These are phyloP conservation scores for Pleurotus tuber-regium DNA, from an alignment of 768 basidiomycete genomes.

Conservation along the genomic window DNA sequence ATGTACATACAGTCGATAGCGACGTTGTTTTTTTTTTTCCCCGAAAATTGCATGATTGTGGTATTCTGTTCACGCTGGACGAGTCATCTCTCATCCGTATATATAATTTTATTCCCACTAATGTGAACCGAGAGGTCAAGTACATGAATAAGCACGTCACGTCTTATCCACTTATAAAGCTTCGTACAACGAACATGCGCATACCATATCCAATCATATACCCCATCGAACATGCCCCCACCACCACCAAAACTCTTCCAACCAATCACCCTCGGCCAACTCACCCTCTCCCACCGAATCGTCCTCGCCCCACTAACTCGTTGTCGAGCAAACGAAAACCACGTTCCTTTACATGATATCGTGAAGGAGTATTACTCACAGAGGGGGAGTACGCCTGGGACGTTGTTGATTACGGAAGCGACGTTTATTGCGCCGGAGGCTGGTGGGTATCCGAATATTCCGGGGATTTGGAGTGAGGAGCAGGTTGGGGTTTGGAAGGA, in stretches of 20 bases:
- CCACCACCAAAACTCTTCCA: conserved; percentile 37
- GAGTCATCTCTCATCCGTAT: too few relatives aligned
- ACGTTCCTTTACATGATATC: conserved; percentile 32
- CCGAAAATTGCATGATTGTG: too few relatives aligned
- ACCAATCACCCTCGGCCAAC: conserved; percentile 41
- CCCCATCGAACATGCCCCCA: too few relatives aligned
- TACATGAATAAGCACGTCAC: too few relatives aligned
- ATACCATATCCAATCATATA: too few relatives aligned
- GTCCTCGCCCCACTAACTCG: conserved; percentile 56
- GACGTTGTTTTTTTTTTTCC: too few relatives aligned
- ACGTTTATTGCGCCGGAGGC: conserved; percentile 43
- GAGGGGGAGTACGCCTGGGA: conserved; percentile 42
- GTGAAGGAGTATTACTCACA: conserved; percentile 45
- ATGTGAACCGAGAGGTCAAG: too few relatives aligned
- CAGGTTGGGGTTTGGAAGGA: conserved; percentile 49
- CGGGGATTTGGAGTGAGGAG: conserved; percentile 56
- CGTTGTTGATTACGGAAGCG: conserved; percentile 52
- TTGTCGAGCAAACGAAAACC: conserved; percentile 34
- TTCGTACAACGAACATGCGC: too few relatives aligned
- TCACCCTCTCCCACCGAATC: conserved; percentile 45
- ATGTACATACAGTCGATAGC: too few relatives aligned
- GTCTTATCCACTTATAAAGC: too few relatives aligned
- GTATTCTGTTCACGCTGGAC: too few relatives aligned
- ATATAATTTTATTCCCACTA: too few relatives aligned
- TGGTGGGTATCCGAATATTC: conserved; percentile 41